These are phyloP conservation scores for Trametes sanguinea DNA, from an alignment of 768 basidiomycete species.

Conservation along the genomic window DNA sequence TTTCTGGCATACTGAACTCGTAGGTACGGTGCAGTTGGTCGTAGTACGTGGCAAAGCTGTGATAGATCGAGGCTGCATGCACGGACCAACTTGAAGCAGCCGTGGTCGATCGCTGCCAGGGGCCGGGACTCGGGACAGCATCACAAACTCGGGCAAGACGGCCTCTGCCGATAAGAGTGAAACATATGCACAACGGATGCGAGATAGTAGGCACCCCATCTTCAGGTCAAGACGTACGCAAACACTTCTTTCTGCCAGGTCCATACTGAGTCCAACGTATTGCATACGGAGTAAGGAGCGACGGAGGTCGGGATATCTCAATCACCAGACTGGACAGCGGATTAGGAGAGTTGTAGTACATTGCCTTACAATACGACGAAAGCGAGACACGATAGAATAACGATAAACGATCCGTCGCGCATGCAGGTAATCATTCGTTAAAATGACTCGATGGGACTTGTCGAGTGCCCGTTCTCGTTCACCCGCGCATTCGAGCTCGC, in stretches of 20 bases:
- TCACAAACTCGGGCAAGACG: no score
- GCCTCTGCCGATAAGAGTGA: no score
- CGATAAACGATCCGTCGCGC: slow-evolving; percentile 23
- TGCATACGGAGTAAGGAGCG: neutral
- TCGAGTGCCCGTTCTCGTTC: slow-evolving; percentile 14
- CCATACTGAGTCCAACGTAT: neutral
- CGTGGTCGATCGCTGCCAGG: no score
- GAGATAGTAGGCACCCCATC: no score
- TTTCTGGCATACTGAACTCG: neutral
- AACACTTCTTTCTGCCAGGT: no score
- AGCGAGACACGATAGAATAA: slow-evolving; percentile 22
- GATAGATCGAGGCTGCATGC: no score
- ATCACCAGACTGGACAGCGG: neutral
- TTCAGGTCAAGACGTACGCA: no score
- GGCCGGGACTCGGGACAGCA: no score
- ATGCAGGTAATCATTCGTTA: neutral
- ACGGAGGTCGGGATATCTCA: neutral
- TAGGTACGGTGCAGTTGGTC: no score
- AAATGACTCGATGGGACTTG: slow-evolving; percentile 15
- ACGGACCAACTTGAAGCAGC: no score
- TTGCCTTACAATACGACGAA: slow-evolving; percentile 16
- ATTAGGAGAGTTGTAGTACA: slow-evolving; percentile 10
- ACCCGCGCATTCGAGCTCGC: slow-evolving; percentile 19
- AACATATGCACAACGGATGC: no score
- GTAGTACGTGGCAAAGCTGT: no score